Conservation (phyloP, 176 grass and related monocot species). For the Sorghum bicolor region DNA sequence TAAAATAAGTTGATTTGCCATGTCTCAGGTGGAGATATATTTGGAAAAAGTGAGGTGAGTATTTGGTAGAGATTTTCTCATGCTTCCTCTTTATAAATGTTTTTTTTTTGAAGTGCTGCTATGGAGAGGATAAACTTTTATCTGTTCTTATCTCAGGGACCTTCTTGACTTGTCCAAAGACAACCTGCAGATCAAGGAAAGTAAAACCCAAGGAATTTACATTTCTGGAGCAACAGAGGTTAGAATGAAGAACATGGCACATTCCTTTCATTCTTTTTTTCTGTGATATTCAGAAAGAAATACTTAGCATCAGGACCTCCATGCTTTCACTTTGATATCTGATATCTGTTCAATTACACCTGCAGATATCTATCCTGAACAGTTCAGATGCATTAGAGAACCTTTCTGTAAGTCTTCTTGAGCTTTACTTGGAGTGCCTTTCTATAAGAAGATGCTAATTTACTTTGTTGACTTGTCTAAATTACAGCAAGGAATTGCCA, state of each 20-base stretch:
- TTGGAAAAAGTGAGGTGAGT: slow-evolving; percentile 87
- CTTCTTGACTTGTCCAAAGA: slow-evolving; percentile 96
- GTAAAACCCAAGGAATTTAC: slow-evolving; percentile 75
- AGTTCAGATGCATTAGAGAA: slow-evolving; percentile 58
- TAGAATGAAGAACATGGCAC: slow-evolving; percentile 7
- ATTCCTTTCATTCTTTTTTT: slow-evolving; percentile 17
- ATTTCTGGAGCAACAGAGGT: slow-evolving; percentile 92
- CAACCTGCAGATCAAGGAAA: slow-evolving; percentile 92
- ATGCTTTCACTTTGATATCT: slow-evolving; percentile 21
- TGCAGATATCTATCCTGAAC: slow-evolving; percentile 63
- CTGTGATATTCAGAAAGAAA: background rate
- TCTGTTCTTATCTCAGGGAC: slow-evolving; percentile 51
- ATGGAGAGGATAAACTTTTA: slow-evolving; percentile 4
- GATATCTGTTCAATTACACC: slow-evolving; percentile 10
- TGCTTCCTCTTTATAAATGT: background rate
- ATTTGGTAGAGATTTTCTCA: background rate
- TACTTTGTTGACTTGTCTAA: slow-evolving; percentile 5
- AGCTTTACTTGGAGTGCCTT: background rate
- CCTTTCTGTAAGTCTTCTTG: slow-evolving; percentile 68
- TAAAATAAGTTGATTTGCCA: slow-evolving; percentile 16
- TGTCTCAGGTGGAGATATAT: slow-evolving; percentile 82
- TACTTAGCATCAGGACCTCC: slow-evolving; percentile 7
- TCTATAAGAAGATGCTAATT: slow-evolving; percentile 5
- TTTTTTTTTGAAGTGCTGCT: slow-evolving; percentile 20
- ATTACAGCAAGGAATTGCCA: slow-evolving; percentile 84